phyloP scores from a whole-genome alignment of 345 rosid species.

The Ceriops decandra region DNA sequence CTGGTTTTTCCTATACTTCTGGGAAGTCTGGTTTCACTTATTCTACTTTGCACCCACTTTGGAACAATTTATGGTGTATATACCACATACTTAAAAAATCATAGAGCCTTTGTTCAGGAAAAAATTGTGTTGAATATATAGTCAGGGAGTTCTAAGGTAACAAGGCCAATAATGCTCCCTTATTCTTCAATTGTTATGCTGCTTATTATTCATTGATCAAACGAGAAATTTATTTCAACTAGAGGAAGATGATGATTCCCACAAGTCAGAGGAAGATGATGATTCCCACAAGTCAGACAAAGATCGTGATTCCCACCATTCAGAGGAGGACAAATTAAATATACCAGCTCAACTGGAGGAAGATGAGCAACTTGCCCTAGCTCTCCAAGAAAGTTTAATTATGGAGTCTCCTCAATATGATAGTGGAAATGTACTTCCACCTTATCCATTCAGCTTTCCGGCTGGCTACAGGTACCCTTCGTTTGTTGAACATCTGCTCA shows the following conservation, averaged over 20 bases:
- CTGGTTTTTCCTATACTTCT: too few species aligned
- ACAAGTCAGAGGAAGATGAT: constrained; percentile 35
- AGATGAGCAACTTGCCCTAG: constrained; percentile 84
- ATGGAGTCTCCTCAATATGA: constrained; percentile 52
- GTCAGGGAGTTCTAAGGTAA: background rate
- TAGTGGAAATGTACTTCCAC: constrained; percentile 43
- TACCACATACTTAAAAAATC: too few species aligned
- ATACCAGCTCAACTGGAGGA: constrained; percentile 69
- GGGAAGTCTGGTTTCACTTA: too few species aligned
- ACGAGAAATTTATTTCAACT: background rate
- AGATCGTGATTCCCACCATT: constrained; percentile 16
- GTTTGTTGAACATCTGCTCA: constrained; percentile 5
- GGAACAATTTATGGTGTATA: too few species aligned
- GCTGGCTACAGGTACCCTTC: constrained; percentile 54
- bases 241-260: constrained; percentile 35
- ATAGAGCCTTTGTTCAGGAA: too few species aligned
- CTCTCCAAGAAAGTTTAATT: constrained; percentile 76
- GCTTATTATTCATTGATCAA: background rate
- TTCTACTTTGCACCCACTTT: too few species aligned
- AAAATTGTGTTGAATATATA: too few species aligned
- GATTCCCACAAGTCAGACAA: constrained; percentile 45
- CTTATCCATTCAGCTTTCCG: constrained; percentile 50
- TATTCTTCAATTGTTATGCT: background rate
- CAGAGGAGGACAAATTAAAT: constrained; percentile 46
- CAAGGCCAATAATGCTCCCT: background rate